Conservation (phyloP, 2,329 filamentous ascomycete genomes). For the Coniochaeta prunicola region DNA sequence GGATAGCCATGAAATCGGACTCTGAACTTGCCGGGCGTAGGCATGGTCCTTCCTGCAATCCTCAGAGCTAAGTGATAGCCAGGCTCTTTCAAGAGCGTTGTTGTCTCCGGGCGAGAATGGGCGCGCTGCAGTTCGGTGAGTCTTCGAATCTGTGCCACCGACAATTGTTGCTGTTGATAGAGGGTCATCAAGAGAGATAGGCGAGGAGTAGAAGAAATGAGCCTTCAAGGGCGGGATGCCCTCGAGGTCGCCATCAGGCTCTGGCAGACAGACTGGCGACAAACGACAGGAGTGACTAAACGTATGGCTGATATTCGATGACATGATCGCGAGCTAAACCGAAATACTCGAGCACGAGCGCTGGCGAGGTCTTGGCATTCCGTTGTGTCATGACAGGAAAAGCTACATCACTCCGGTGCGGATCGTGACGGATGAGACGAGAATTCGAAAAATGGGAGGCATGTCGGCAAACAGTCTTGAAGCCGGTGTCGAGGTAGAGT, state of each 20-base stretch:
- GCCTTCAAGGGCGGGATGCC: slow-evolving; percentile 54
- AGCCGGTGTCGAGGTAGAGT: too few species aligned
- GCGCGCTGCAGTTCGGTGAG: slow-evolving; percentile 55
- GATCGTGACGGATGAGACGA: background rate
- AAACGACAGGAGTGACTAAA: slow-evolving; percentile 54
- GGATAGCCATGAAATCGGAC: slow-evolving; percentile 23
- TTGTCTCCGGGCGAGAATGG: slow-evolving; percentile 79
- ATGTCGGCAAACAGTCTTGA: background rate
- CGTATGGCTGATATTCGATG: slow-evolving; percentile 36
- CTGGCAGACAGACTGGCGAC: slow-evolving; percentile 35
- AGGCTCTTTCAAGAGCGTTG: slow-evolving; percentile 69
- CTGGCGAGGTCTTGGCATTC: background rate
- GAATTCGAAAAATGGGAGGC: background rate
- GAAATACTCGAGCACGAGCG: background rate
- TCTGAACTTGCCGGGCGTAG: slow-evolving; percentile 24
- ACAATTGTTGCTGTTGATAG: slow-evolving; percentile 58
- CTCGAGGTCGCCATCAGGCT: slow-evolving; percentile 27
- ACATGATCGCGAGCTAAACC: slow-evolving; percentile 2
- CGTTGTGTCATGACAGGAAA: background rate
- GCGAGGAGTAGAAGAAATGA: slow-evolving; percentile 81
- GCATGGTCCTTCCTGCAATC: slow-evolving; percentile 40
- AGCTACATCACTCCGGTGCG: background rate
- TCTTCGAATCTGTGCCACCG: slow-evolving; percentile 39
- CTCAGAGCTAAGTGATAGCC: slow-evolving; percentile 53
- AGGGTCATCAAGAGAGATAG: slow-evolving; percentile 79